These are phyloP conservation scores for Plasmopara muralis DNA, from an alignment of 352 stramenopile genomes.

Conservation along the genomic window DNA sequence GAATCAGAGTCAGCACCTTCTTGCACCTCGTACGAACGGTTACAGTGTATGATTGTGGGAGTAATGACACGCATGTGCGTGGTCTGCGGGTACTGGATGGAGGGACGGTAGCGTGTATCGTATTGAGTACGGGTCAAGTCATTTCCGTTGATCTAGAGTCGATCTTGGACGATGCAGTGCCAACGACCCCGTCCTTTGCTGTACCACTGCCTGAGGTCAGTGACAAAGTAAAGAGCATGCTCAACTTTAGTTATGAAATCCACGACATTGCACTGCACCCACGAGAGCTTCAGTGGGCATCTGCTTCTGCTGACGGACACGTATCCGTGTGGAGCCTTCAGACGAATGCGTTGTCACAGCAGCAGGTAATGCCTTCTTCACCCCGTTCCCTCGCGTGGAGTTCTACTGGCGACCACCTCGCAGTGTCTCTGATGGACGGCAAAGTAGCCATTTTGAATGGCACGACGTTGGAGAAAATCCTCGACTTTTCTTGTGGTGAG, in stretches of 20 bases:
- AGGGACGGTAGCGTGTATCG: constrained; percentile 10
- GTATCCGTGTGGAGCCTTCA: constrained; percentile 41
- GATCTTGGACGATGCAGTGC: constrained; percentile 8
- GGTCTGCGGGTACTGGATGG: constrained; percentile 22
- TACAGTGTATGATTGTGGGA: constrained; percentile 8
- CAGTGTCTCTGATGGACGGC: constrained; percentile 36
- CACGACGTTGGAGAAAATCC: constrained; percentile 10
- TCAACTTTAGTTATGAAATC: constrained; percentile 23
- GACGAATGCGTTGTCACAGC: constrained; percentile 21
- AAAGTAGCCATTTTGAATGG: constrained; percentile 37
- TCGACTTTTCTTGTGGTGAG: constrained; percentile 20
- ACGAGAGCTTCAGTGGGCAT: constrained; percentile 29
- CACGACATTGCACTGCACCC: constrained; percentile 37
- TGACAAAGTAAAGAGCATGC: constrained; percentile 15
- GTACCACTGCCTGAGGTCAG: neutral
- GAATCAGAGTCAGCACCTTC: constrained; percentile 25
- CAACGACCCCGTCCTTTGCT: neutral
- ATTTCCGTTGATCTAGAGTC: constrained; percentile 27
- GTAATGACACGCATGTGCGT: constrained; percentile 10
- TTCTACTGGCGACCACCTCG: constrained; percentile 24
- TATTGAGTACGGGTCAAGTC: constrained; percentile 23
- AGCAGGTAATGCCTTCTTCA: constrained; percentile 13
- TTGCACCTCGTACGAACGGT: constrained; percentile 27
- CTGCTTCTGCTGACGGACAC: constrained; percentile 30
- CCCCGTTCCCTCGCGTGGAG: constrained; percentile 42